phyloP scores from a whole-genome alignment of 2,329 filamentous ascomycete genomes.

The Aschersonia sp. region DNA sequence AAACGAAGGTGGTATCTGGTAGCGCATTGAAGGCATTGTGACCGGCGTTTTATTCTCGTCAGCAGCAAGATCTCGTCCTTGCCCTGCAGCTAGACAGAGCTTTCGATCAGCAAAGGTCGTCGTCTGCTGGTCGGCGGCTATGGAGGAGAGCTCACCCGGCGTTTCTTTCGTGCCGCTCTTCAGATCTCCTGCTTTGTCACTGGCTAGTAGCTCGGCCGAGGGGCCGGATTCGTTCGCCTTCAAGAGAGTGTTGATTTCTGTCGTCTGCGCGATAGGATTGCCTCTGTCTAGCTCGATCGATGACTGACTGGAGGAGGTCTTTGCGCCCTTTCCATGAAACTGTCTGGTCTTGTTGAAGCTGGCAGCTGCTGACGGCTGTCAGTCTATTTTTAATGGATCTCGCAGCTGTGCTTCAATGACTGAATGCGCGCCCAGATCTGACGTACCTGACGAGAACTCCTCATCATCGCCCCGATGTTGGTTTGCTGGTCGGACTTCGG shows the following conservation, averaged over 20 bases:
- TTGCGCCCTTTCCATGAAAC: background rate
- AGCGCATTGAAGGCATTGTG: no score
- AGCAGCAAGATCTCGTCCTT: no score
- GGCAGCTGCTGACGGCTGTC: no score
- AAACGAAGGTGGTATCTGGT: slow-evolving; percentile 24
- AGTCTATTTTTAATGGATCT: no score
- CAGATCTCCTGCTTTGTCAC: background rate
- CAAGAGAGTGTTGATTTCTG: background rate
- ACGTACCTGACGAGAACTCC: no score
- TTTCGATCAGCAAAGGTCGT: background rate
- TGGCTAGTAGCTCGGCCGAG: background rate
- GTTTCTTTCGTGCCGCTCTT: background rate
- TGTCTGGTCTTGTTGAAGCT: no score
- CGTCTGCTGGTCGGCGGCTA: slow-evolving; percentile 21
- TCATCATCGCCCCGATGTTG: no score
- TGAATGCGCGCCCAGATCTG: no score
- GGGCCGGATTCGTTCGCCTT: background rate
- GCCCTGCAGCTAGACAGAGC: no score
- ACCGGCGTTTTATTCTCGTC: no score
- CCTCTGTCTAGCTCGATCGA: background rate
- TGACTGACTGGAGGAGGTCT: background rate
- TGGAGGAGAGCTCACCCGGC: slow-evolving; percentile 14
- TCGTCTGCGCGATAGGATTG: background rate
- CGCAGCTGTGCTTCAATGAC: no score
- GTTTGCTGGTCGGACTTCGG: no score